phyloP scores from a whole-genome alignment of 106 monocot species.

The Platanthera zijinensis region DNA sequence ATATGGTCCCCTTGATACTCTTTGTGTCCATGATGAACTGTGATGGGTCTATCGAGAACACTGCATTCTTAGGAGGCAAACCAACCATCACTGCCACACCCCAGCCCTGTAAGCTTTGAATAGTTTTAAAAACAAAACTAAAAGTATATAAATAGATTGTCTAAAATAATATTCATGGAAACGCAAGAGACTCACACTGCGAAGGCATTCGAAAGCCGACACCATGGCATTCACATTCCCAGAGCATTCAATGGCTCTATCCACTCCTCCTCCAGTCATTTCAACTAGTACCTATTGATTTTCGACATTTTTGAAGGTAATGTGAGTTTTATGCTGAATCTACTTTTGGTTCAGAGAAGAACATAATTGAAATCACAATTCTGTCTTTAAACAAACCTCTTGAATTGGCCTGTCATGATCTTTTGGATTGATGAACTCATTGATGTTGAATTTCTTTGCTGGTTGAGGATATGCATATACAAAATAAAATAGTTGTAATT shows the following conservation, averaged over 20 bases:
- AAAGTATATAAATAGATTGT: background rate
- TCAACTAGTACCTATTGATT: constrained; percentile 1
- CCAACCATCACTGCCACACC: constrained; percentile 35
- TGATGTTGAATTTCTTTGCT: constrained; percentile 41
- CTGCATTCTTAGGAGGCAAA: constrained; percentile 30
- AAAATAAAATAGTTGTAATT: background rate
- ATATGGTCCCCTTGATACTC: constrained; percentile 35
- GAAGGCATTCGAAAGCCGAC: constrained; percentile 1
- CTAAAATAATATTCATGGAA: background rate
- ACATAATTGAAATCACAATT: background rate
- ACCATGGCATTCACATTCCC: constrained; percentile 11
- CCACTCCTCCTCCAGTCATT: constrained; percentile 12
- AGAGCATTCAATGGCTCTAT: constrained; percentile 19
- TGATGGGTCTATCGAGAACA: constrained; percentile 22
- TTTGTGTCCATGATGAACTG: constrained; percentile 25
- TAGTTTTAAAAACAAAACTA: background rate
- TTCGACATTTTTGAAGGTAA: background rate
- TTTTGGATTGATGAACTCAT: constrained; percentile 40
- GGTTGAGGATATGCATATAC: background rate
- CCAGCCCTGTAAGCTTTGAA: constrained; percentile 16
- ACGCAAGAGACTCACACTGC: background rate
- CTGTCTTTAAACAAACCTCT: constrained; percentile 19
- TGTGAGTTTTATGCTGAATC: background rate
- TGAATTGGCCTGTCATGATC: constrained; percentile 40
- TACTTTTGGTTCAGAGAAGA: background rate